Percentiles rank a stretch among this genome's conserved stretches.
Evolutionary conservation across 2,329 filamentous ascomycete genomes (phyloP).

Genomic region (Penicillium sp.): DNA sequence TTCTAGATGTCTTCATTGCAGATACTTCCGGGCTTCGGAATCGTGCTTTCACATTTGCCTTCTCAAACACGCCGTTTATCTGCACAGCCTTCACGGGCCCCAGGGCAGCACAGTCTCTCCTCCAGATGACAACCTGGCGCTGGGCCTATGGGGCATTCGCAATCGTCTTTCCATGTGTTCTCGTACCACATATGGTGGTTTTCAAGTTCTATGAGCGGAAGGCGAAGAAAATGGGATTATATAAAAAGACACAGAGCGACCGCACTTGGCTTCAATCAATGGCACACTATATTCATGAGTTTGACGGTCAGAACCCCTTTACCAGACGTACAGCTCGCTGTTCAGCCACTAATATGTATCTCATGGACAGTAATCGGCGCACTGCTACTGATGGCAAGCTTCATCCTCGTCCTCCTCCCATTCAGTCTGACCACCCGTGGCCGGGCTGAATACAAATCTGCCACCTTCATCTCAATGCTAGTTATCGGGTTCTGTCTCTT

Average conservation of each 20-base stretch:
- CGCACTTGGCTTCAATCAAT: conserved; percentile 56
- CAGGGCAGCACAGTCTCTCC: conserved; percentile 56
- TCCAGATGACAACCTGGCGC: conserved; percentile 58
- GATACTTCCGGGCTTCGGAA: conserved; percentile 67
- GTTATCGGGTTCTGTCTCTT: conserved; percentile 61
- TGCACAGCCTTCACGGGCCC: conserved; percentile 64
- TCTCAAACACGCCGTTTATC: conserved; percentile 65
- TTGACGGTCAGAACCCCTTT: conserved; percentile 61
- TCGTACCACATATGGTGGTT: conserved; percentile 59
- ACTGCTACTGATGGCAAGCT: conserved; percentile 56
- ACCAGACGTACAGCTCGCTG: conserved; percentile 28
- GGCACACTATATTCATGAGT: conserved; percentile 63
- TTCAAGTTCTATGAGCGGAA: conserved; percentile 63
- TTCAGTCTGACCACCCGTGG: conserved; percentile 59
- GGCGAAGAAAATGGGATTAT: conserved; percentile 60
- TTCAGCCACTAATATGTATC: conserved; percentile 38
- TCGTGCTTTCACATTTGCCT: conserved; percentile 64
- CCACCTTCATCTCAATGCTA: conserved; percentile 55
- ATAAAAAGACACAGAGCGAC: conserved; percentile 48
- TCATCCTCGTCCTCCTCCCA: conserved; percentile 67
- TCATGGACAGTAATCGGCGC: conserved; percentile 43
- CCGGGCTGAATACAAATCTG: conserved; percentile 46
- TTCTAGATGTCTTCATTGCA: conserved; percentile 64
- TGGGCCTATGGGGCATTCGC: conserved; percentile 68
- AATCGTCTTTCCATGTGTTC: conserved; percentile 63